Base-by-base conservation (phyloP, 148 eudicot species). In the Oxyria digyna region DNA sequence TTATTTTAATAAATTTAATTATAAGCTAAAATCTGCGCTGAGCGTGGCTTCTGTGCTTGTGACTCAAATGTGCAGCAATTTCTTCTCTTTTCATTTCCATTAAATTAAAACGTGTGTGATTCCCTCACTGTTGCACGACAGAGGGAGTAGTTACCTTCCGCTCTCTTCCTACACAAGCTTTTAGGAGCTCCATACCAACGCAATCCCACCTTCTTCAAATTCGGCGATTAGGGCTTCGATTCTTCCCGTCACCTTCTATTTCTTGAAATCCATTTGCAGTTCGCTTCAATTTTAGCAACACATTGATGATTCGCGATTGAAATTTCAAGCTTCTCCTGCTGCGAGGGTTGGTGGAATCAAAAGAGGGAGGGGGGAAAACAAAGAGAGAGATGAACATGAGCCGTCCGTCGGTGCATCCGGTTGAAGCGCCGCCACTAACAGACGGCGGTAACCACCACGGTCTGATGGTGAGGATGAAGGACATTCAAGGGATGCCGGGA, bases 401-500 rank as follows among this genome's bases (percentile, higher is more conserved):
- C 76, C 87, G 70, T 48, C 85, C 87, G 62, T 74, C 88, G 76
- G 87, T 89, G 62, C 92, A 89, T 62, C 96, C 93, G 23, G 86
- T 87, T 43, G 92, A 83, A 68, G 87, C 87, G 67, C 88, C 90
- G 71, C 88, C 84, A 29, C 78, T 74, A 54, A 81, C 84, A 49
- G 91, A 82, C 59, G 87, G 81, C 6, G 87, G 75, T 6, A 71
- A 55, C 31, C 72, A 72, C 38, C 76, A 52, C 62, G 82, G 65
- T 4, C 85, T 84, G 17, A 69, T 87, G 48, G 76, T 83, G 23
- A 79, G 92, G 74, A 89, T 87, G 89, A 85, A 82, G 79, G 88
- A 87, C 57, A 75, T 87, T 43, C 91, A 80, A 62, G 89, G 96
- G 35, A 87, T 87, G 96, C 81, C 92, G 1, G 96, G 88, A 6